These are phyloP conservation scores for Xylaria sp. DNA, from an alignment of 2,329 filamentous ascomycete species.

Conservation along the genomic window DNA sequence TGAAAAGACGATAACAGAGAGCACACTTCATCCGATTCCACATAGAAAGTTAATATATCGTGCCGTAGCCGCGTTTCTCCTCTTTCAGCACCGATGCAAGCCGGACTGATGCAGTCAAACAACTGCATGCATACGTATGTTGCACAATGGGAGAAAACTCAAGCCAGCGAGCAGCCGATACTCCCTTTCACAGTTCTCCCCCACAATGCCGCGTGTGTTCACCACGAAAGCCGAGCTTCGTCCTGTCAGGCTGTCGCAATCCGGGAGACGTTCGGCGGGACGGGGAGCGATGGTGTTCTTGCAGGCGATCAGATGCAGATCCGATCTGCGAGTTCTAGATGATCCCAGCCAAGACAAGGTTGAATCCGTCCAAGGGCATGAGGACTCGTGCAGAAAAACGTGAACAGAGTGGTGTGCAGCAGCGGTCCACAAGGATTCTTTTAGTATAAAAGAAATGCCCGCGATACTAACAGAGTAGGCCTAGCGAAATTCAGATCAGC, in stretches of 20 bases:
- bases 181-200: conserved; percentile 8
- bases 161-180: neutral
- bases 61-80: conserved; percentile 19
- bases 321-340: conserved; percentile 25
- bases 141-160: conserved; percentile 19
- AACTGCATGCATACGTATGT: conserved; percentile 27
- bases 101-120: conserved; percentile 27
- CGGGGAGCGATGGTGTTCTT: conserved; percentile 4
- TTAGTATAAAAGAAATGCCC: neutral
- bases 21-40: conserved; percentile 6
- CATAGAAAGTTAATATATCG: conserved; percentile 25
- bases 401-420: neutral
- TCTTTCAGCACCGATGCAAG: conserved; percentile 32
- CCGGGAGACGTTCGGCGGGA: conserved; percentile 30
- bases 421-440: conserved; percentile 28
- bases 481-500: conserved; percentile 45
- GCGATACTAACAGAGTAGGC: conserved; percentile 29
- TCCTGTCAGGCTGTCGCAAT: conserved; percentile 28
- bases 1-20: conserved; percentile 12
- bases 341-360: conserved; percentile 15
- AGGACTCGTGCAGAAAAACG: neutral
- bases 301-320: conserved; percentile 33
- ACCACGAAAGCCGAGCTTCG: conserved; percentile 25
- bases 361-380: conserved; percentile 1
- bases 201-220: conserved; percentile 13